Evolutionary conservation across 176 grass and related monocot species (phyloP), one percentile per base, ranked within the genome.

Genomic region (Cenchrus americanus): DNA sequence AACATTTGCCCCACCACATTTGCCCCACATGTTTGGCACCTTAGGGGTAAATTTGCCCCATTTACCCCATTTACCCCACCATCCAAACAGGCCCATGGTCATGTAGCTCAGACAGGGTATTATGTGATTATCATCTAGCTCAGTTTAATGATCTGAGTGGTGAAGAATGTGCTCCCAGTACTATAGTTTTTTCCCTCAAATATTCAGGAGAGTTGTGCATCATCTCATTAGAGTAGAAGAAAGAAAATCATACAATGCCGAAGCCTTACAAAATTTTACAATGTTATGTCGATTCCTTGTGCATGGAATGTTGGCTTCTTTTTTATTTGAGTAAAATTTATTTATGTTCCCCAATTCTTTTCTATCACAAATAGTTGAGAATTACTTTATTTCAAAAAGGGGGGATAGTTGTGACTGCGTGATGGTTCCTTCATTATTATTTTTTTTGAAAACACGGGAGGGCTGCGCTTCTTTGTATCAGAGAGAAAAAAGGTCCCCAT

Each of bases 141-240:
- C 52, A 75, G 62, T 76, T 75, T 80, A 52, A 84, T 88, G 44
- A 52, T 80, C 30, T 68, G 27, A 57, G 50, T 9, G 34, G 46
- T 66, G n/a, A 69, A 63, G 19, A 41, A 23, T 66, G 37, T 63
- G n/a, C 55, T 34, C 11, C 1, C 21, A 30, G 27, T 30, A 8
- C 23, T 10, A 63, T 48, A 64, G 19, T 86, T 86, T 59, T 22
- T 59, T 18, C 8, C 17, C 21, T 59, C 8, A 2, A 59, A 59
- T 10, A 10, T 0, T 2, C 55, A 59, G 8, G 8, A 59, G 21
- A 9, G 53, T 1, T 21, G 15, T 1, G 7, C 10, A 22, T 59
- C 55, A 22, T 59, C n/a, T 59, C 7, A 59, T 59, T 22, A 22
- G n/a, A 22, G 18, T 59, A 59, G 7, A 59, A 59, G 21, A 59